These are phyloP conservation scores for Coemansia sp. DNA, from an alignment of 192 early-diverging fungal species.

Conservation along the genomic window DNA sequence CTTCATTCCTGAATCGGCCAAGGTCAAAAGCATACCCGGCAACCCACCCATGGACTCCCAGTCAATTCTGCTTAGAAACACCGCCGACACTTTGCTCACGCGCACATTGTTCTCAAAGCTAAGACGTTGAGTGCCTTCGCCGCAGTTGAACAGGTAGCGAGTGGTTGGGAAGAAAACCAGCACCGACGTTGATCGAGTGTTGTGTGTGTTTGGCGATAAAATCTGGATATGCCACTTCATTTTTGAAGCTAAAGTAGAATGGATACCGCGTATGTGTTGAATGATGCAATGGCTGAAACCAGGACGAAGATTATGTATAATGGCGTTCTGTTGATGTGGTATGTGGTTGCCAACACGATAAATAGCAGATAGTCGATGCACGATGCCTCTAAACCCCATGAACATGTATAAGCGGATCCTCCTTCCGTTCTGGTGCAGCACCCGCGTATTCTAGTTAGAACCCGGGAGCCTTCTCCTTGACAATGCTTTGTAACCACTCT, in stretches of 20 bases:
- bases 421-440: not conserved
- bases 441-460: too few species aligned
- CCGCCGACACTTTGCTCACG: constrained; percentile 68
- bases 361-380: constrained; percentile 2
- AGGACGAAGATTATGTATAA: not conserved
- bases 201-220: constrained; percentile 59
- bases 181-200: constrained; percentile 62
- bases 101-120: constrained; percentile 75
- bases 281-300: not conserved
- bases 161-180: constrained; percentile 73
- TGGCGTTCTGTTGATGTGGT: not conserved
- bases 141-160: constrained; percentile 91
- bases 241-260: constrained; percentile 17
- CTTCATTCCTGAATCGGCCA: constrained; percentile 72
- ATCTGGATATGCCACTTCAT: constrained; percentile 68
- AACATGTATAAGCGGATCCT: constrained; percentile 6
- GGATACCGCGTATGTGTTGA: constrained; percentile 13
- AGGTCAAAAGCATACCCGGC: constrained; percentile 90
- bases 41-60: constrained; percentile 90
- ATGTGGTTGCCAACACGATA: not conserved
- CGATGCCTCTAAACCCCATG: constrained; percentile 6
- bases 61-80: constrained; percentile 81
- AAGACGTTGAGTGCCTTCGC: constrained; percentile 88
- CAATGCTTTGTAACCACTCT: too few species aligned
- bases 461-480: too few species aligned